Evolutionary conservation across 208 protist species (phyloP).

Genomic region (Acanthamoeba castellanii): DNA sequence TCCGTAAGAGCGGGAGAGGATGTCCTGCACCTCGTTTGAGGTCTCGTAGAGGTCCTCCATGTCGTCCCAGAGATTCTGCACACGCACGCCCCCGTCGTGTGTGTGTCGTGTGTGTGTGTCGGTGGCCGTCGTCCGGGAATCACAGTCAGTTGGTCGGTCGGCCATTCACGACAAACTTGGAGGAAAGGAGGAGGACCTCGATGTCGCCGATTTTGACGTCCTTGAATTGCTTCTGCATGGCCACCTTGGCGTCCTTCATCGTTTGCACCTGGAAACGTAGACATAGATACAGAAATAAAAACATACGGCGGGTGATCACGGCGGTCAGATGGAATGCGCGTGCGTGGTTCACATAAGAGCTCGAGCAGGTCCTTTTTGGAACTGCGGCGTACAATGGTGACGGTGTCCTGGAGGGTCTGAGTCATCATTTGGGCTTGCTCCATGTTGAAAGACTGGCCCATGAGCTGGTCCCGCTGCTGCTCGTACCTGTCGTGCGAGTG

Average conservation of each 20-base stretch:
- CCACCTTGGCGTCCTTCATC: conserved; percentile 84
- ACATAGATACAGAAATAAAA: neutral
- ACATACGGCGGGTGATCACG: no score
- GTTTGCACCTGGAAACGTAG: conserved; percentile 80
- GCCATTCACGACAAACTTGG: no score
- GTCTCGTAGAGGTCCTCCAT: conserved; percentile 86
- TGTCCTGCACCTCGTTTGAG: conserved; percentile 86
- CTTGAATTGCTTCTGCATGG: conserved; percentile 86
- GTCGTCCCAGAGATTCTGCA: conserved; percentile 87
- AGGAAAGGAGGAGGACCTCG: conserved; percentile 78
- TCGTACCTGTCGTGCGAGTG: conserved; percentile 82
- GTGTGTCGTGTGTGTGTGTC: no score
- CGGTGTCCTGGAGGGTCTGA: conserved; percentile 84
- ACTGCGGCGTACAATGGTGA: conserved; percentile 77
- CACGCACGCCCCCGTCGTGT: neutral
- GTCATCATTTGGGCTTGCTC: conserved; percentile 86
- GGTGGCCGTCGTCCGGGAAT: neutral
- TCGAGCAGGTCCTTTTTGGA: no score
- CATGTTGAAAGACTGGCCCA: conserved; percentile 88
- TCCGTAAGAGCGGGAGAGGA: conserved; percentile 83
- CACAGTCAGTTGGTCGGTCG: no score
- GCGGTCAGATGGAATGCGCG: no score
- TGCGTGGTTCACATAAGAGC: no score
- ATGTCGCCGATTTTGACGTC: conserved; percentile 86
- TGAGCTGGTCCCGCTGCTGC: conserved; percentile 83